phyloP scores from a whole-genome alignment of 2,329 filamentous ascomycete species.

The Penicillium sp. region DNA sequence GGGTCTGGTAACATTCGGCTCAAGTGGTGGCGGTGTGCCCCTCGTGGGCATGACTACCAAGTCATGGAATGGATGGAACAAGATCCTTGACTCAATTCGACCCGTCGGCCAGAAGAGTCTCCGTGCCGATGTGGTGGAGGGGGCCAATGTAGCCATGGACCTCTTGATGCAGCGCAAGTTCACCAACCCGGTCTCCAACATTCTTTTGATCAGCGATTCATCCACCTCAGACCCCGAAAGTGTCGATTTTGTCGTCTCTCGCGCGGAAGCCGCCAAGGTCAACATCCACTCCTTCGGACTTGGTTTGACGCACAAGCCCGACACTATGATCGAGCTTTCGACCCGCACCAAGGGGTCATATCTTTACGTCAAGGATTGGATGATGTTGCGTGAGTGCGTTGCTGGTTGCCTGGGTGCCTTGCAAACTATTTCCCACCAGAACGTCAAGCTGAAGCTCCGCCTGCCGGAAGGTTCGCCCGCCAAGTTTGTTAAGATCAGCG shows the following conservation, averaged over 20 bases:
- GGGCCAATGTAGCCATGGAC: slow-evolving; percentile 97
- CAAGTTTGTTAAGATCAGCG: slow-evolving; percentile 98
- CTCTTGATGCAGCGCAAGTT: slow-evolving; percentile 96
- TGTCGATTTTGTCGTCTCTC: slow-evolving; percentile 94
- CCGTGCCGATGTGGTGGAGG: slow-evolving; percentile 92
- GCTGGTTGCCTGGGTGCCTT: slow-evolving; percentile 88
- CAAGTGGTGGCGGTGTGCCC: slow-evolving; percentile 84
- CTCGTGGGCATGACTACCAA: slow-evolving; percentile 98
- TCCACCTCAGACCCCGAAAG: slow-evolving; percentile 91
- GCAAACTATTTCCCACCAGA: slow-evolving; percentile 95
- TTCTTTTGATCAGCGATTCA: slow-evolving; percentile 94
- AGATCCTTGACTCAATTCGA: slow-evolving; percentile 78
- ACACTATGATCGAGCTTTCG: slow-evolving; percentile 97
- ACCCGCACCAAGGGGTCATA: slow-evolving; percentile 94
- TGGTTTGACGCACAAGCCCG: slow-evolving; percentile 94
- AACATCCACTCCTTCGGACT: slow-evolving; percentile 95
- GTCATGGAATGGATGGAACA: slow-evolving; percentile 85
- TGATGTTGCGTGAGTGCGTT: slow-evolving; percentile 97
- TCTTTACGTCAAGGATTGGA: slow-evolving; percentile 99
- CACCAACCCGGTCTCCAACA: slow-evolving; percentile 90
- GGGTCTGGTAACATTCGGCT: slow-evolving; percentile 95
- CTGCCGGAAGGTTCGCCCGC: slow-evolving; percentile 93
- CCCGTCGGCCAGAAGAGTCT: slow-evolving; percentile 96
- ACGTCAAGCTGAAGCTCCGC: slow-evolving; percentile 90
- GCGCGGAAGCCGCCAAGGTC: slow-evolving; percentile 95